Conservation (phyloP, 2,329 filamentous ascomycete species). For the Ophiocordyceps camponoti-leonardi region DNA sequence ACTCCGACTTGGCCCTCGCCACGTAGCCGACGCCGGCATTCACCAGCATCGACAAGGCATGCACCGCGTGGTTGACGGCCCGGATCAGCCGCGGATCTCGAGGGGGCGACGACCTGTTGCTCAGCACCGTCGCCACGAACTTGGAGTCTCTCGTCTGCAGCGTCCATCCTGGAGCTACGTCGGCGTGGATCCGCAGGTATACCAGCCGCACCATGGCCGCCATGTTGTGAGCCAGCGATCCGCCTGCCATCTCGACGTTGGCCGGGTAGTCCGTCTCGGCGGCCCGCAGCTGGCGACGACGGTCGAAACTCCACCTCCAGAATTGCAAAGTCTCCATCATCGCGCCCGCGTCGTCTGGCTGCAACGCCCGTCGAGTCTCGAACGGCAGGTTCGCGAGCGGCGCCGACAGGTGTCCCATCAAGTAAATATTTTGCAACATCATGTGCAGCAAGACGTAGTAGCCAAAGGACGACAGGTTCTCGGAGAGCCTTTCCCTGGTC, state of each 20-base stretch:
- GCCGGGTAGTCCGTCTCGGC: constrained; percentile 28
- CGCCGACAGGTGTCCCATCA: constrained; percentile 46
- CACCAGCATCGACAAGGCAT: constrained; percentile 50
- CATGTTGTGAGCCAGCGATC: constrained; percentile 49
- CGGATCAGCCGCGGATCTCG: constrained; percentile 42
- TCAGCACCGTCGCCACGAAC: constrained; percentile 42
- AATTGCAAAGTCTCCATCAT: constrained; percentile 34
- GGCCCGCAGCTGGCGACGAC: constrained; percentile 32
- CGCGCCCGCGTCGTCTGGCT: constrained; percentile 37
- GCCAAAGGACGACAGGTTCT: constrained; percentile 40
- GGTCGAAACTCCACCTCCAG: constrained; percentile 43
- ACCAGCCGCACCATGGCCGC: constrained; percentile 42
- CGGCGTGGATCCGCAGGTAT: constrained; percentile 48
- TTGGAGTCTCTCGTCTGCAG: constrained; percentile 48
- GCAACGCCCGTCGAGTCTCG: constrained; percentile 30
- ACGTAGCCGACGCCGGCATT: constrained; percentile 46
- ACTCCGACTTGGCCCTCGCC: constrained; percentile 42
- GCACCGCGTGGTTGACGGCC: constrained; percentile 50
- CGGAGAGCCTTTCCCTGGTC: constrained; percentile 14
- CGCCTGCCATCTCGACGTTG: constrained; percentile 33
- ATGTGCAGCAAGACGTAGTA: constrained; percentile 59
- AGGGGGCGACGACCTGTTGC: constrained; percentile 37
- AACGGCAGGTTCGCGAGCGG: constrained; percentile 26
- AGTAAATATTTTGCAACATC: constrained; percentile 54
- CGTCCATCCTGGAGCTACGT: constrained; percentile 42